Base-by-base conservation (phyloP, 495 filamentous ascomycete species). In the Xanthoparmelia taractica region DNA sequence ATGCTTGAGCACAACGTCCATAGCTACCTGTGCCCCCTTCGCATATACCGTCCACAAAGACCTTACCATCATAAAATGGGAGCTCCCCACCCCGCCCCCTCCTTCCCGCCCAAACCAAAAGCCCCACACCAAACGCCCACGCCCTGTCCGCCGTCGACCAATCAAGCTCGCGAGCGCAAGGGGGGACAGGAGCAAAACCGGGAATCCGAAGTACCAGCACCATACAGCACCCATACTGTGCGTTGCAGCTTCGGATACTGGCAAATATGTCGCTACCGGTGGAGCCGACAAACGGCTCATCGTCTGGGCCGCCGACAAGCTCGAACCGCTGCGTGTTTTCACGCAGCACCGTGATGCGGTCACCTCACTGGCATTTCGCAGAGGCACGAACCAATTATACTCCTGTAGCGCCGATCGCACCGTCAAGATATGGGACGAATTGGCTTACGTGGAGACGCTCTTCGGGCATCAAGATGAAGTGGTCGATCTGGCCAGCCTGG, bases 401-500 rank as follows among this genome's bases (percentile, higher is more conserved):
- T 92, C 90, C 10, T 86, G 85, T 54, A 91, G 88, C 10, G 87
- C 86, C 68, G 94, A 98, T 74, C 85, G 94, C 23, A 96, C 92
- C 4, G 85, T 94, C 67, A 95, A 92, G 73, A 83, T 89, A 29
- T 95, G 89, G 87, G 82, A 92, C 70, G 87, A 89, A 72, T 72
- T 91, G 11, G 90, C 92, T 33, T 98, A 97, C 69, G 82, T 98
- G 31, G 95, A 97, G 71, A 97, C 94, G 0, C 79, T 98, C 1
- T 96, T 96, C 74, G 94, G 94, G 13, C 94, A 98, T 74, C 92
- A 97, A 71, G 94, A 97, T 70, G 81, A 87, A 65, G 88, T 97
- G 47, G 79, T 92, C 43, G 87, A 89, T 67, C 80, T 98, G 59
- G 86, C 88, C 45, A 90, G 92, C 8, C 81, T 96, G 68, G 85